Evolutionary conservation across 495 filamentous ascomycete genomes (phyloP), one percentile per base, ranked within the genome.

Genomic region (Trichoderma reesei): DNA sequence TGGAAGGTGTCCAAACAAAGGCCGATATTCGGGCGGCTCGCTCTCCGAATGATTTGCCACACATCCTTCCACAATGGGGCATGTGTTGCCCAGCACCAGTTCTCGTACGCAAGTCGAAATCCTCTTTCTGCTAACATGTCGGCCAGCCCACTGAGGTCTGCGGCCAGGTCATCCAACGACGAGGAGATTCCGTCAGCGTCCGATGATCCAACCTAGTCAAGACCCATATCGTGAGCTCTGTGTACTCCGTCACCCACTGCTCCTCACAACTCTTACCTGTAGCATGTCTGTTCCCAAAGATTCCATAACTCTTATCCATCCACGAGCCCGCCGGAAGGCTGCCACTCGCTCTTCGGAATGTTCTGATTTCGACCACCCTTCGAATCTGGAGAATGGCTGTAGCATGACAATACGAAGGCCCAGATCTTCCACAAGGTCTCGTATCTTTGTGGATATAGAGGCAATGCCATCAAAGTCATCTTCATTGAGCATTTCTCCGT

Each of bases 1-100:
- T 93, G 89, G 75, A 93, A 92, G 0, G 90, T 93, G 71, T 95
- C 90, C 14, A 95, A 80, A 69, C 89, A 92, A 3, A 92, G 73
- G 0, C 90, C 89, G 37, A 91, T 74, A 68, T 93, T 93, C 0
- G 76, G 77, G 3, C 85, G 71, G 68, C 88, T 75, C 3, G 86
- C 85, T 11, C 73, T 78, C 56, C 80, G 66, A 5, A 89, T 83
- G 33, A 92, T 87, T 1, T 83, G 76, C 84, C 86, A 91, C 13
- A 86, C 85, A 34, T 83, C 78, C 63, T 77, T 80, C 89, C 89
- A 93, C 7, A 72, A 79, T 5, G 85, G 85, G 0, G 88, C 88
- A 37, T 85, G 82, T 0, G 87, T 86, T 1, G 87, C 85, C 90
- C 90, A 93, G 74, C 88, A 90, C 88, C 90, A 91, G 67, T 92